Evolutionary conservation across 202 grass and related monocot species (phyloP).

Genomic region (Miscanthus sacchariflorus): DNA sequence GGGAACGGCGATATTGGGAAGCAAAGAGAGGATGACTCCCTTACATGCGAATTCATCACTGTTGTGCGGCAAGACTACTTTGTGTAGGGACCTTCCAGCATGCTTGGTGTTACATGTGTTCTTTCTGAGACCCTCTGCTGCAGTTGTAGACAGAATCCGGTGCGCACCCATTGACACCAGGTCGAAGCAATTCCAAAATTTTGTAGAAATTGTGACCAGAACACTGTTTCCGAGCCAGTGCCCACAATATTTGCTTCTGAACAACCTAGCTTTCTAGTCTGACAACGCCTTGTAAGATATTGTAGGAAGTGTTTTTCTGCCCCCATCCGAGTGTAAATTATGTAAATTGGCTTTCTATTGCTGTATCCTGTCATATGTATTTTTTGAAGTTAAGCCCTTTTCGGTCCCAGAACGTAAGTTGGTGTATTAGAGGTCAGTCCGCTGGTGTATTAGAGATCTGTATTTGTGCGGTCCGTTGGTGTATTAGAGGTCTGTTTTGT

Average conservation of each 20-base stretch:
- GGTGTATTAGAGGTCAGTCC: neutral
- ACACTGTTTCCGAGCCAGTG: neutral
- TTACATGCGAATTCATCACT: slow-evolving; percentile 75
- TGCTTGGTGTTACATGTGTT: slow-evolving; percentile 12
- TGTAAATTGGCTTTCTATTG: neutral
- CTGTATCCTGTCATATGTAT: neutral
- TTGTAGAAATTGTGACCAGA: slow-evolving; percentile 38
- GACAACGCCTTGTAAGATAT: neutral
- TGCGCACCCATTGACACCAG: slow-evolving; percentile 13
- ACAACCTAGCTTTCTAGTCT: slow-evolving; percentile 3
- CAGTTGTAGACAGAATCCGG: neutral
- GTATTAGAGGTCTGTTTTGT: slow-evolving; percentile 23
- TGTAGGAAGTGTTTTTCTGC: slow-evolving; percentile 28
- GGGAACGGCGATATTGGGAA: slow-evolving; percentile 71
- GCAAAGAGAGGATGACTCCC: slow-evolving; percentile 76
- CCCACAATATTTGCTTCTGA: slow-evolving; percentile 1
- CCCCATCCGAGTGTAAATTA: slow-evolving; percentile 29
- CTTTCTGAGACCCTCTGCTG: neutral
- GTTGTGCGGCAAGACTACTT: slow-evolving; percentile 91
- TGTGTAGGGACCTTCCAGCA: slow-evolving; percentile 49
- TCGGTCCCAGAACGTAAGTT: neutral
- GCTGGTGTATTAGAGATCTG: neutral
- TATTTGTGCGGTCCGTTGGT: neutral
- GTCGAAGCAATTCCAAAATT: slow-evolving; percentile 30
- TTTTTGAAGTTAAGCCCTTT: neutral